phyloP scores from a whole-genome alignment of 2,329 filamentous ascomycete genomes.

The Tolypocladium amazonense region DNA sequence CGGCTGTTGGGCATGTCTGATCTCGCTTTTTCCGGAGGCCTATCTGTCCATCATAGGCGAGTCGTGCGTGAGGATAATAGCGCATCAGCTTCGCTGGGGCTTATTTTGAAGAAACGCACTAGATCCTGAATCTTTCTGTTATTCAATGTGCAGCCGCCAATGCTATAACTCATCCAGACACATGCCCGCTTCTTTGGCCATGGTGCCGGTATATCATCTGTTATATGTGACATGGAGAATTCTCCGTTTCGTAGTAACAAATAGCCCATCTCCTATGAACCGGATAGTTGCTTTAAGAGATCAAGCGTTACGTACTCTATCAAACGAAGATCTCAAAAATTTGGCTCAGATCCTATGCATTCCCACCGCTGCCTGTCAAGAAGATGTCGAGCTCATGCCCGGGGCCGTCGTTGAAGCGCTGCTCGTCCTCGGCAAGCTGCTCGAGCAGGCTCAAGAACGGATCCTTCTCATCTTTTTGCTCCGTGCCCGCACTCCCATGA shows the following conservation, averaged over 20 bases:
- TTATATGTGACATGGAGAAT: background rate
- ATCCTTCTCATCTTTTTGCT: constrained; percentile 57
- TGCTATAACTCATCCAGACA: background rate
- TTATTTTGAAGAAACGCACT: background rate
- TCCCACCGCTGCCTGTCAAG: constrained; percentile 21
- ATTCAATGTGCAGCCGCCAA: background rate
- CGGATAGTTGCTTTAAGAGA: background rate
- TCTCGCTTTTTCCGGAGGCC: no score
- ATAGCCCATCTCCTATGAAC: background rate
- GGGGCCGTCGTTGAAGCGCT: constrained; percentile 45
- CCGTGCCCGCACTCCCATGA: constrained; percentile 37
- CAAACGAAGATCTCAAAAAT: background rate
- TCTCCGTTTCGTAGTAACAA: background rate
- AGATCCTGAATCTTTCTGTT: background rate
- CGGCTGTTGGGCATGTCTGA: no score
- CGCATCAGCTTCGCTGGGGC: no score
- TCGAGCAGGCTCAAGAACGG: constrained; percentile 71
- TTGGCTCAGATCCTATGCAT: background rate
- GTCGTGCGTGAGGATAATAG: no score
- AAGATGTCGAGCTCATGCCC: constrained; percentile 75
- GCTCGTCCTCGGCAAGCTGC: constrained; percentile 74
- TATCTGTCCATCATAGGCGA: no score
- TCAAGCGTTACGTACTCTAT: no score
- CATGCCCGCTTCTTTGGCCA: background rate
- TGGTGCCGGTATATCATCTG: background rate